phyloP scores from a whole-genome alignment of 2,329 filamentous ascomycete genomes.

The Orbilia blumenaviensis region DNA sequence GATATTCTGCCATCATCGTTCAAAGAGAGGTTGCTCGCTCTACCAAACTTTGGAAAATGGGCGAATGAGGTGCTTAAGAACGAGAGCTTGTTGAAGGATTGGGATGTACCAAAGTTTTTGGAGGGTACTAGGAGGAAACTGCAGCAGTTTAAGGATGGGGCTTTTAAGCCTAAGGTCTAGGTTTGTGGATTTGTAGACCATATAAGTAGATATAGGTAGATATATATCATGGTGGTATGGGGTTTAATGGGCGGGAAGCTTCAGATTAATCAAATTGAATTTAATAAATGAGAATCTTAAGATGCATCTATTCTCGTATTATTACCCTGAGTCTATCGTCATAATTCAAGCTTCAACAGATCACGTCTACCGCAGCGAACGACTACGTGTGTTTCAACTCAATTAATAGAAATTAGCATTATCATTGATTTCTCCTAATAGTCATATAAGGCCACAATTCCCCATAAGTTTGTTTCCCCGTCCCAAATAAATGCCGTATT shows the following conservation, averaged over 20 bases:
- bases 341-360: too few species aligned
- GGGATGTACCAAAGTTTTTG: conserved; percentile 66
- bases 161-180: conserved; percentile 20
- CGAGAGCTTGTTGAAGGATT: conserved; percentile 73
- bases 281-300: too few species aligned
- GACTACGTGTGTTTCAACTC: too few species aligned
- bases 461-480: background rate
- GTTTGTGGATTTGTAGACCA: background rate
- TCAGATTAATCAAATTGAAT: too few species aligned
- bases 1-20: conserved; percentile 66
- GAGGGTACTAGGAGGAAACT: conserved; percentile 63
- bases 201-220: background rate
- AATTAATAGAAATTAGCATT: conserved; percentile 49
- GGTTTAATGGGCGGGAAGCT: background rate
- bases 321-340: too few species aligned
- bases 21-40: conserved; percentile 64
- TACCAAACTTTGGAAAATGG: conserved; percentile 75
- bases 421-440: conserved; percentile 48
- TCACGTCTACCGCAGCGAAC: too few species aligned
- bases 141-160: conserved; percentile 55
- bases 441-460: conserved; percentile 35
- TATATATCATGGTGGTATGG: background rate
- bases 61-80: conserved; percentile 69
- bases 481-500: conserved; percentile 32
- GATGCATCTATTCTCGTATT: too few species aligned